Percentiles rank a stretch among this genome's conserved stretches.
Conservation (phyloP, 345 rosid species). For the Eucalyptus tenuipes region DNA sequence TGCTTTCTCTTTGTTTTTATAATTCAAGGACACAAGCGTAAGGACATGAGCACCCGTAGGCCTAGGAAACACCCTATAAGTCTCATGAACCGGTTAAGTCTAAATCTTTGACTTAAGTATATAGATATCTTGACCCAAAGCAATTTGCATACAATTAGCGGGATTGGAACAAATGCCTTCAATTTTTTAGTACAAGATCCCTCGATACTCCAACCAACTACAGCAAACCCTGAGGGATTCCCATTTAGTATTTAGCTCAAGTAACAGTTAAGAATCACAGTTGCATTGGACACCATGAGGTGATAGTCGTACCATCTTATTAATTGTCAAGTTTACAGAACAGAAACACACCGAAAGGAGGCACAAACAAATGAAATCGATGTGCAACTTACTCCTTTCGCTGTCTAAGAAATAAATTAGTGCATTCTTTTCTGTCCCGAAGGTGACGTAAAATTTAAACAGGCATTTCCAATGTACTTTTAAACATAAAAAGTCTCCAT, state of each 20-base stretch:
- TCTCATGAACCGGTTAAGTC: neutral
- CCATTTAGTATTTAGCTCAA: neutral
- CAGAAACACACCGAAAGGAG: neutral
- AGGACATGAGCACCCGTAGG: neutral
- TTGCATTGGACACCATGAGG: neutral
- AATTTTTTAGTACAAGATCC: neutral
- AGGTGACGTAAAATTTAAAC: neutral
- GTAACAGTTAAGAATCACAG: neutral
- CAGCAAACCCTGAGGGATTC: neutral
- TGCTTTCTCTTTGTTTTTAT: too few relatives aligned
- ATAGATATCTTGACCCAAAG: neutral
- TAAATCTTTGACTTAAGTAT: neutral
- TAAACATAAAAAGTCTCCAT: neutral
- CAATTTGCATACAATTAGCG: neutral
- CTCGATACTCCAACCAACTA: neutral
- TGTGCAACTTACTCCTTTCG: neutral
- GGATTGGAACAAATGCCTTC: neutral
- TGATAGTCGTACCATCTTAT: neutral
- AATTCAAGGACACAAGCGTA: neutral
- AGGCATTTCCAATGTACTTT: neutral
- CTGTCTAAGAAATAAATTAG: neutral
- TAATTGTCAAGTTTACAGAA: neutral
- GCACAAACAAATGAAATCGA: neutral
- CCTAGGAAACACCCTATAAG: rapidly evolving
- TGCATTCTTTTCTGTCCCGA: neutral